Base-by-base conservation (phyloP, 148 eudicot species). In the Chenopodium suecicum region DNA sequence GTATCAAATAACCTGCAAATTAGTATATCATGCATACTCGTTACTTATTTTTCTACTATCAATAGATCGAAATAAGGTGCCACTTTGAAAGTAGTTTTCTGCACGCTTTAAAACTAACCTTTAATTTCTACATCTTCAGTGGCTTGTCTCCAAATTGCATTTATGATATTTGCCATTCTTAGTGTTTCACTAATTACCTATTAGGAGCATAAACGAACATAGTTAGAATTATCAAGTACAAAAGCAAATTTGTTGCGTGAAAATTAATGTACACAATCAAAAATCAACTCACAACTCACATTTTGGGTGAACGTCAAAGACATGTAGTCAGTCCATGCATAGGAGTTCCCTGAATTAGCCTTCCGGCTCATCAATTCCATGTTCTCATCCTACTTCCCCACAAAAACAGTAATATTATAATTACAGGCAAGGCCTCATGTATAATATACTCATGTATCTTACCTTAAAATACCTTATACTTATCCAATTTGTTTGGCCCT, bases 121-220 rank as follows among this genome's bases (percentile, higher is more conserved):
- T 93, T 92, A n/a, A 95, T 91, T 81, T 91, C 91, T 54, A 95
- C 93, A 77, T 93, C 97, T 85, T 90, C 86, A 12, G 89, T 87
- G 72, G 98, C 86, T 89, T 90, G 87, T 85, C 98, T 95, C 98
- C 98, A 95, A 72, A 93, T 85, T 17, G 98, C 97, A 80, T 95
- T 93, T 80, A 93, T 90, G 79, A 95, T 92, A 82, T 95, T 95
- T 62, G 93, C 96, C 94, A 93, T 84, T 82, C 98, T 85, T 75
- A 95, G 91, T n/a, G 98, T 93, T 93, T 95, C 98, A 88, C 83
- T 95, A 77, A 95, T 95, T 31, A 93, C 97, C 98, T 95, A 70
- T 32, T 85, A 16, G 23, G 32, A 66, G 34, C 65, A 68, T 13
- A 73, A 62, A 27, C 27, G 27, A 27, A 31, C 23, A 80, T 27